Percentiles rank a stretch among this genome's conserved stretches.
Evolutionary conservation across 345 rosid species (phyloP).

Genomic region (Arabidopsis arenosa): DNA sequence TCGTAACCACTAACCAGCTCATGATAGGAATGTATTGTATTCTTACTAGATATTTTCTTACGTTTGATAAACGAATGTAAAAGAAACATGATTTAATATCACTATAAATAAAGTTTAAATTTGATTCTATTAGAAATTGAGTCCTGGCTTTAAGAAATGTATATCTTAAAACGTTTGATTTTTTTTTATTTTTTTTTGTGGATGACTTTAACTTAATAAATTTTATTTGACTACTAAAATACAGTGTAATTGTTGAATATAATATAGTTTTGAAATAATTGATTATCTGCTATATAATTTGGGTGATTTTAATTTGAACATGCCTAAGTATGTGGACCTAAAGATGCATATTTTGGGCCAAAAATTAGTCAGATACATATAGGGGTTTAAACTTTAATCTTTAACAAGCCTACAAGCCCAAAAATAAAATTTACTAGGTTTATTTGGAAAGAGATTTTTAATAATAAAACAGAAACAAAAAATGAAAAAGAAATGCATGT

Average conservation of each 20-base stretch:
- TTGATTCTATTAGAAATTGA: too few relatives aligned
- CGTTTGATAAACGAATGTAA: too few relatives aligned
- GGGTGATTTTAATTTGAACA: not conserved
- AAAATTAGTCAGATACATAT: not conserved
- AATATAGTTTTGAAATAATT: not conserved
- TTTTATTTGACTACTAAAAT: too few relatives aligned
- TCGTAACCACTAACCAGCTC: not conserved
- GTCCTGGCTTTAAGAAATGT: too few relatives aligned
- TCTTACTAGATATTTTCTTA: not conserved
- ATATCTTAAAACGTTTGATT: too few relatives aligned
- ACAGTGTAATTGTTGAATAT: not conserved
- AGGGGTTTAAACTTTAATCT: not conserved
- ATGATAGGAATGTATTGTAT: conserved; percentile 11
- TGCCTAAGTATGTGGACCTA: not conserved
- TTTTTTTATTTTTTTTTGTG: too few relatives aligned
- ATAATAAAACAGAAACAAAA: too few relatives aligned
- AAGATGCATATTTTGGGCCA: conserved; percentile 3
- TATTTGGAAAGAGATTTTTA: not conserved
- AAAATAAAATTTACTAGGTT: not conserved
- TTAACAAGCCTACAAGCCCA: conserved; percentile 3
- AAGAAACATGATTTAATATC: too few relatives aligned
- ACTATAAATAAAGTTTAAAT: too few relatives aligned
- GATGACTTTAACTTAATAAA: too few relatives aligned
- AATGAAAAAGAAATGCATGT: not conserved
- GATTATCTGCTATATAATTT: not conserved